Base-by-base conservation (phyloP, 768 basidiomycete genomes). In the Boletus huronensis region DNA sequence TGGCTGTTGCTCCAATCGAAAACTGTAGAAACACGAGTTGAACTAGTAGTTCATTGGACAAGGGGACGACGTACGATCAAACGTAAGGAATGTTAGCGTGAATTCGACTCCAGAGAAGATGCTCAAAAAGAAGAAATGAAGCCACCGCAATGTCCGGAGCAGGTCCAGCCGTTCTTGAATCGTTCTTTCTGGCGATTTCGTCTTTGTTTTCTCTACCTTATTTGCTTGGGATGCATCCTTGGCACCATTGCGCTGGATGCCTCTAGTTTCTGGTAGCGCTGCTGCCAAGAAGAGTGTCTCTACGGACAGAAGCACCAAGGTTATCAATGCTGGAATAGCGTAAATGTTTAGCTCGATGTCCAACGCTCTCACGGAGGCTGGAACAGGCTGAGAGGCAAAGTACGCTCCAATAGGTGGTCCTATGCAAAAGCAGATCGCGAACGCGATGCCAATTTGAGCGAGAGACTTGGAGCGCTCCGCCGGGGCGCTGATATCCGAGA, bases 31-130 rank as follows among this genome's bases (percentile, higher is more conserved):
- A 56, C 32, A 25, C 1, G 35, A 41, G 28, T 59, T 8, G 58
- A 9, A 26, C 29, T 3, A 8, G 34, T 17, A 13, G 29, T 14
- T 17, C 29, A 42, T 39, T 25, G 47, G 16, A 50, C 6, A 55
- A 11, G 53, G 57, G 10, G 17, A 58, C 25, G 45, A 78, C 86
- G 70, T 73, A 88, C 92, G 71, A 68, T 93, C 90, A 64, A 92
- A 94, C 2, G 90, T 97, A 44, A 98, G 76, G 78, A 98, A 98
- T 0, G 93, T 96, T 21, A 99, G 77, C 0, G 96, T 99, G 71
- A 98, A 98, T 68, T 99, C 96, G 47, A 97, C 83, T 13, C 95
- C 96, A 2, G 95, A 95, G 72, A 99, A 98, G 47, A 96, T 68
- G 49, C 87, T 82, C 55, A 98, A 75, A 76, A 98, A 99, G 43